Evolutionary conservation across 2,329 filamentous ascomycete genomes (phyloP), one percentile per base, ranked within the genome.

Genomic region (Penicillium griseofulvum): DNA sequence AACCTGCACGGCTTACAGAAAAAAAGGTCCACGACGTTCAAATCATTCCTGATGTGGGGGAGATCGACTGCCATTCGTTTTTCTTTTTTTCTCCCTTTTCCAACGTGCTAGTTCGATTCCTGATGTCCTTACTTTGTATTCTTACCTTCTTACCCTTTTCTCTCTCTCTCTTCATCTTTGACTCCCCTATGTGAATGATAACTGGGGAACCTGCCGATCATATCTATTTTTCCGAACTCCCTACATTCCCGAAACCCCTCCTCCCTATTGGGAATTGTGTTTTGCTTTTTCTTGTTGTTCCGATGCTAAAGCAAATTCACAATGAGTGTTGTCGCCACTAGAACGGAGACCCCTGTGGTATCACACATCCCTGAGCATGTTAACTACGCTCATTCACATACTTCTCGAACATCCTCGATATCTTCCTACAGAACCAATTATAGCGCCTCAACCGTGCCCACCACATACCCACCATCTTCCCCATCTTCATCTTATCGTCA

Each of bases 241-340:
- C 57, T 65, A 60, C 62, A 65, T 65, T 62, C 59, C 44, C 45
- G 24, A 50, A 57, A 57, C 58, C 56, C 57, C 58, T 47, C 49
- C 38, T 45, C 43, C 54, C 41, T 51, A 51, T 55, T 45, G 39
- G 47, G 47, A 39, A 47, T 54, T 54, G 49, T 22, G 33, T 39
- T 36, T 53, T 54, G 43, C 50, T 52, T 53, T 55, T 52, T 57
- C 53, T 53, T 47, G 47, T 53, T 49, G 24, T 49, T 62, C 58
- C 57, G 49, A 65, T 65, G 63, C 58, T 34, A 60, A 52, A 48
- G 48, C 44, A 55, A 36, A 44, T 59, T 63, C 67, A 69, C 53
- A 38, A 76, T 76, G 74, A 76, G 68, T 60, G 70, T 73, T 53
- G 67, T 75, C 54, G 71, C 71, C 57, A 73, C 68, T 65, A 72